A percentile compares a stretch with the other conserved stretches of the same genome.
These are phyloP conservation scores for Saturnispora zaruensis DNA, from an alignment of 805 yeast species.

Conservation along the genomic window DNA sequence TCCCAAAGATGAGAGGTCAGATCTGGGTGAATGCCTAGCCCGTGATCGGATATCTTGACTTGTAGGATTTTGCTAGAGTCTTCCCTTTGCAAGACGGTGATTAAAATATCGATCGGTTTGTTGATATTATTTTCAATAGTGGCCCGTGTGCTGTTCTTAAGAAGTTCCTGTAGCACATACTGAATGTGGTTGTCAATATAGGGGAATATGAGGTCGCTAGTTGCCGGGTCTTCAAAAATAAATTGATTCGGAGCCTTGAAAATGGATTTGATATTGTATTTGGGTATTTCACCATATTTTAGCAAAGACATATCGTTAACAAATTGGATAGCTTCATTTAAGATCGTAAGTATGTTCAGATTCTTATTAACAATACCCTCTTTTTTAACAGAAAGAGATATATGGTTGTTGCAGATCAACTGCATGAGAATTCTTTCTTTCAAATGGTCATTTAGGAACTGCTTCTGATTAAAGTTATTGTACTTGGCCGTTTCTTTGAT, in stretches of 20 bases:
- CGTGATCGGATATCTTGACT: constrained; percentile 74
- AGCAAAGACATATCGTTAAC: constrained; percentile 78
- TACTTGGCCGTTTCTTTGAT: constrained; percentile 37
- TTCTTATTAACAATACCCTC: constrained; percentile 59
- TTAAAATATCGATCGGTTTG: constrained; percentile 41
- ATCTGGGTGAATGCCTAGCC: constrained; percentile 76
- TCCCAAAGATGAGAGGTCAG: constrained; percentile 65
- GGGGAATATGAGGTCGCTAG: constrained; percentile 45
- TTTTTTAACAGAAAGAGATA: constrained; percentile 44
- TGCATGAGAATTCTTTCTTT: constrained; percentile 82
- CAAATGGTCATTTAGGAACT: constrained; percentile 66
- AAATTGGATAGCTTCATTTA: constrained; percentile 57
- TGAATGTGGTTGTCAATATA: constrained; percentile 84
- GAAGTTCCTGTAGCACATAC: constrained; percentile 75
- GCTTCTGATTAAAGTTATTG: constrained; percentile 3
- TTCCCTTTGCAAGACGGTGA: constrained; percentile 29
- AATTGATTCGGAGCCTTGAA: constrained; percentile 23
- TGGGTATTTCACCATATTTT: constrained; percentile 72
- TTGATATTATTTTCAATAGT: constrained; percentile 59
- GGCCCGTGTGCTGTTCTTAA: constrained; percentile 84
- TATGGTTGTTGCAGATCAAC: constrained; percentile 77
- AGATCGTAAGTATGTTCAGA: constrained; percentile 52
- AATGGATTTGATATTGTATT: constrained; percentile 42
- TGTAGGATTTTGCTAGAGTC: constrained; percentile 37
- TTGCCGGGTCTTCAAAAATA: constrained; percentile 22